A percentile compares a stretch with the other conserved stretches of the same genome.
Conservation (phyloP, 1,284 basidiomycete species). For the Spongispora temasekensis region DNA sequence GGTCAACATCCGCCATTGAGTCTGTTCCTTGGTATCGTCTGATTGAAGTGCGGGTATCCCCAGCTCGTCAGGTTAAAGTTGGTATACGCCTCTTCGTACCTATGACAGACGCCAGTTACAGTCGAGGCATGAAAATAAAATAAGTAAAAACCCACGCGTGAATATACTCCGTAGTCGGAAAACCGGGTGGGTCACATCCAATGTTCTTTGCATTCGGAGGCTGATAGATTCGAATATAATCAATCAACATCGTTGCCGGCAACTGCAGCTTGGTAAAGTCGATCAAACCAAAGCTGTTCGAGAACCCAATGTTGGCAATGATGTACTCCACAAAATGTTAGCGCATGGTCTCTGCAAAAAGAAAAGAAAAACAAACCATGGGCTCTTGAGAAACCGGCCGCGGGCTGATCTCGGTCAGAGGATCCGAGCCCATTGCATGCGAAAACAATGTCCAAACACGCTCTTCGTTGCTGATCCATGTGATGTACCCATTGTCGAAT, state of each 20-base stretch:
- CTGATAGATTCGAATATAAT: conserved; percentile 49
- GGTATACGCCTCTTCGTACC: conserved; percentile 41
- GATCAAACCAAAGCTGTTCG: conserved; percentile 42
- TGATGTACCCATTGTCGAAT: conserved; percentile 47
- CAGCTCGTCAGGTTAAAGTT: conserved; percentile 42
- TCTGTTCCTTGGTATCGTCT: conserved; percentile 39
- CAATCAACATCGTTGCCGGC: conserved; percentile 43
- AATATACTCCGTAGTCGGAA: conserved; percentile 41
- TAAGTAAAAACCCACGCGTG: conserved; percentile 35
- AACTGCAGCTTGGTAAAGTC: conserved; percentile 41
- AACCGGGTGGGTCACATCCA: conserved; percentile 41
- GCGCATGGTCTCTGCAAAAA: neutral
- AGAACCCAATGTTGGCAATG: conserved; percentile 46
- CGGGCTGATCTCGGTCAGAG: conserved; percentile 45
- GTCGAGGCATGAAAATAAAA: too few relatives aligned
- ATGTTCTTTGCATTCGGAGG: conserved; percentile 37
- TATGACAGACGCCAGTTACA: too few relatives aligned
- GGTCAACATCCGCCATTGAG: conserved; percentile 36
- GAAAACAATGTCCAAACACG: conserved; percentile 49
- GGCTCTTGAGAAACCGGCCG: conserved; percentile 55
- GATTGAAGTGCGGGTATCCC: conserved; percentile 37
- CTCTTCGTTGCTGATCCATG: conserved; percentile 47
- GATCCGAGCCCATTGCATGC: conserved; percentile 41
- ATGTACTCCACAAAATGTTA: conserved; percentile 38
- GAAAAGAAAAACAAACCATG: conserved; percentile 35